Conservation (phyloP, 2,329 filamentous ascomycete genomes). For the Monosporascus sp. region DNA sequence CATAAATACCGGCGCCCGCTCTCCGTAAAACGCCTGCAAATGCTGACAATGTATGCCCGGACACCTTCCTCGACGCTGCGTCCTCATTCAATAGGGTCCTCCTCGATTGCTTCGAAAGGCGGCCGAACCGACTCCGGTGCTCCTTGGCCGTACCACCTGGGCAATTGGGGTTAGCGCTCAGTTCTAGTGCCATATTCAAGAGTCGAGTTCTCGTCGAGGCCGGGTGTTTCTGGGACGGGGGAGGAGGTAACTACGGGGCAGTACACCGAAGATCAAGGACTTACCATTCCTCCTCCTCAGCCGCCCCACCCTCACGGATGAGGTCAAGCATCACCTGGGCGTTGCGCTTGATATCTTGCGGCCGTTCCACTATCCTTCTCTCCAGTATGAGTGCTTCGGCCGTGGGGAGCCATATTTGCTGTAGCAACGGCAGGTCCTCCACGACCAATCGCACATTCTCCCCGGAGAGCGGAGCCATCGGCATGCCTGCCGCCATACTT, state of each 20-base stretch:
- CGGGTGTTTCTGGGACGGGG: too few species aligned
- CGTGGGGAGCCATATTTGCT: constrained; percentile 58
- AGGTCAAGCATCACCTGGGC: constrained; percentile 57
- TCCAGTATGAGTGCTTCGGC: constrained; percentile 59
- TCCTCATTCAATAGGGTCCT: constrained; percentile 39
- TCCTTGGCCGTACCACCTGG: constrained; percentile 46
- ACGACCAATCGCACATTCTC: constrained; percentile 48
- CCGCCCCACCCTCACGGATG: constrained; percentile 56
- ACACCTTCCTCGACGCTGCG: constrained; percentile 7
- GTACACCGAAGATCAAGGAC: not conserved
- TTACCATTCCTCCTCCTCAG: constrained; percentile 55
- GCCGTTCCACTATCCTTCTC: constrained; percentile 51
- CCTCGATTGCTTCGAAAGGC: constrained; percentile 45
- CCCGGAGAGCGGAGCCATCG: constrained; percentile 50
- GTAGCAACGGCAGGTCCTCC: constrained; percentile 50
- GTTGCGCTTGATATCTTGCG: constrained; percentile 59
- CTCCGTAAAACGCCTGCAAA: constrained; percentile 25
- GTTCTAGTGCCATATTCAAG: not conserved
- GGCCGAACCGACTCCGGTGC: constrained; percentile 52
- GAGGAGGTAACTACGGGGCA: too few species aligned
- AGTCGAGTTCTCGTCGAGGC: not conserved
- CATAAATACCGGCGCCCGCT: not conserved
- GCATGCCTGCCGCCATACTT: constrained; percentile 55
- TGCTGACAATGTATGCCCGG: constrained; percentile 14
- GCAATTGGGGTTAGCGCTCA: not conserved